Evolutionary conservation across 163 green algal species (phyloP).

Genomic region (Volvox carteri): DNA sequence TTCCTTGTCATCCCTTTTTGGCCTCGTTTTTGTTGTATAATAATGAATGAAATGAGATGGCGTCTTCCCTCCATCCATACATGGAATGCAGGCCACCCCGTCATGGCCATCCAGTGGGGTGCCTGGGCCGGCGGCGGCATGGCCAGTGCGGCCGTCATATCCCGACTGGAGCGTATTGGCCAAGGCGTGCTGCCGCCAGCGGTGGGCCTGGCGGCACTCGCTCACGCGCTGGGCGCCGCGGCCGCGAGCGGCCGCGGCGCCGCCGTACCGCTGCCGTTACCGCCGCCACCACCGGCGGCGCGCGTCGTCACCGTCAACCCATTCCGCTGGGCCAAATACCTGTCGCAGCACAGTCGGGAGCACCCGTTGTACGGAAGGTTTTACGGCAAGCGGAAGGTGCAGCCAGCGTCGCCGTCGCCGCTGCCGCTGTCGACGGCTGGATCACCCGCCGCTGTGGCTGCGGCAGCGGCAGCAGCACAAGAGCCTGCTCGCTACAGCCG

Average conservation of each 20-base stretch:
- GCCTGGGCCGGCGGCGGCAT: constrained; percentile 86
- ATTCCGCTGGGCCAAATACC: constrained; percentile 71
- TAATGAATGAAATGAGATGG: too few relatives aligned
- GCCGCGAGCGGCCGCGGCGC: background rate
- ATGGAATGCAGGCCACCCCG: constrained; percentile 31
- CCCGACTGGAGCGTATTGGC: constrained; percentile 72
- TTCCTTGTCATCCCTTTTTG: too few relatives aligned
- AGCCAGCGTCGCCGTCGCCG: background rate
- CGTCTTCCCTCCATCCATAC: too few relatives aligned
- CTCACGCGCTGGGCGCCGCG: constrained; percentile 40
- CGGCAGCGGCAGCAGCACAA: background rate
- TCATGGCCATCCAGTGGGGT: constrained; percentile 83
- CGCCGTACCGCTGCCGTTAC: background rate
- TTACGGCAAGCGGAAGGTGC: constrained; percentile 13
- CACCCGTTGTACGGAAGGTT: constrained; percentile 49
- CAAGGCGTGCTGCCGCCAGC: constrained; percentile 71
- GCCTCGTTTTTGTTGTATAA: too few relatives aligned
- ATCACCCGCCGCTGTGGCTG: background rate
- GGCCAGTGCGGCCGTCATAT: constrained; percentile 72
- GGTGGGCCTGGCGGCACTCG: constrained; percentile 70
- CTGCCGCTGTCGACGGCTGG: background rate
- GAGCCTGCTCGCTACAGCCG: constrained; percentile 8
- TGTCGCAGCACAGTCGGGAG: constrained; percentile 32
- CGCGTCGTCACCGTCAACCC: constrained; percentile 71
- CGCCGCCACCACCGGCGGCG: background rate